Evolutionary conservation across 2,329 filamentous ascomycete species (phyloP), one percentile per base, ranked within the genome.

Genomic region (Paecilomyces variotii): DNA sequence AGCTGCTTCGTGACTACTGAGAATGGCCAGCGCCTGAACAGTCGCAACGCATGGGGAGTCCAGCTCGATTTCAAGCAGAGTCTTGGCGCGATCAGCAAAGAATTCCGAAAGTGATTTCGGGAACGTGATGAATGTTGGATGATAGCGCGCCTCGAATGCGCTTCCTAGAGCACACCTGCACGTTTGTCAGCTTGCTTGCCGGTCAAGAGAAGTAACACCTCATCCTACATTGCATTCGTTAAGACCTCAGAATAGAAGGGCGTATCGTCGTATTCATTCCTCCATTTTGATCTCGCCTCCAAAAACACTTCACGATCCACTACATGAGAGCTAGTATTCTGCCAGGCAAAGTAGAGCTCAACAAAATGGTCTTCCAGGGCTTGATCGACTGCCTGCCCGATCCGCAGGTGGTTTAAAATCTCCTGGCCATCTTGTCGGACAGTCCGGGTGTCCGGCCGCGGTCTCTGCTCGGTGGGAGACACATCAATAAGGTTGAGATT

Each of bases 31-130:
- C 1, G 78, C 75, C 57, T 81, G 79, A 6, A 78, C 74, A 2
- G 78, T 80, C 3, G 78, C 76, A n/a, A 80, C 69, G 51, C 72
- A 76, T 0, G 79, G 79, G 27, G 70, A 74, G 58, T 80, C 78
- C 12, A 81, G 64, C 59, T 81, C 78, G 3, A 79, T 73, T 45
- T 80, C 78, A 7, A 81, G 62, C 4, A 79, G 68, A 5, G 72
- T 71, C 59, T 79, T 80, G 1, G 76, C 74, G 27, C 78, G 67
- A 50, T 76, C 73, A 6, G 75, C 74, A 54, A 74, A 73, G 45
- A 73, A 74, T 24, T 74, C 72, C 0, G 71, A 67, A 2, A 72
- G 57, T 0, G 67, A 72, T 27, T 74, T 68, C 45, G 69, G 65
- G 61, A 76, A 70, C 45, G 75, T 71, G 59, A 77, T 66, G 63